Evolutionary conservation across 139 green algal species (phyloP).

Genomic region (Mesostigma viride): DNA sequence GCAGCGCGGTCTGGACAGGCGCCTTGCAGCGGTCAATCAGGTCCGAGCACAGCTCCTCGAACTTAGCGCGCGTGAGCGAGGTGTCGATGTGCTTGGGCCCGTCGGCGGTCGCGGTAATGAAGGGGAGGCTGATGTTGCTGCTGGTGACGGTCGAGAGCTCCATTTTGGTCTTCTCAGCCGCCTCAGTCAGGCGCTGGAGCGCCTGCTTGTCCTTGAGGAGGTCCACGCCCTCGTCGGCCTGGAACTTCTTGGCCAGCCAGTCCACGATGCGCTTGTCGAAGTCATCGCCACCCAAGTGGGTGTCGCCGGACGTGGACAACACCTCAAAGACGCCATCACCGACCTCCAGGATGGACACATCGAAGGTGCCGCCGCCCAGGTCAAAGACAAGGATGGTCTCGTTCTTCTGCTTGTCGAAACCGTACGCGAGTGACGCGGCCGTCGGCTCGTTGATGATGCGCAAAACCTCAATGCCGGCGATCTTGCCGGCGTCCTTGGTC

Average conservation of each 20-base stretch:
- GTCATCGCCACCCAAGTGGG: conserved; percentile 96
- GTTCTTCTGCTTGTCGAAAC: conserved; percentile 93
- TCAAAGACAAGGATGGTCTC: conserved; percentile 99
- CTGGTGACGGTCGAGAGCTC: conserved; percentile 74
- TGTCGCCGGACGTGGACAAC: conserved; percentile 92
- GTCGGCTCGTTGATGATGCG: conserved; percentile 99
- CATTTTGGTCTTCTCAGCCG: conserved; percentile 99
- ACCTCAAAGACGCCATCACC: conserved; percentile 99
- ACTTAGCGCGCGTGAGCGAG: conserved; percentile 67
- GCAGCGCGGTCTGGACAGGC: conserved; percentile 83
- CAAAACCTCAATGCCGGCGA: conserved; percentile 93
- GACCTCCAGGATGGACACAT: conserved; percentile 83
- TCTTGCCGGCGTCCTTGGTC: conserved; percentile 81
- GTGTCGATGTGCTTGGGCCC: conserved; percentile 99
- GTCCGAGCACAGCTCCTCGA: conserved; percentile 91
- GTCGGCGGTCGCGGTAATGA: conserved; percentile 97
- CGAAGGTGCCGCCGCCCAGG: conserved; percentile 96
- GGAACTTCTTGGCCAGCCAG: conserved; percentile 87
- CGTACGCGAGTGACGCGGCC: conserved; percentile 92
- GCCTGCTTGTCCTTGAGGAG: conserved; percentile 88
- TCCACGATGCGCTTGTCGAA: conserved; percentile 99
- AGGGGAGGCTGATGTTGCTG: conserved; percentile 88
- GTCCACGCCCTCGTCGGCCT: conserved; percentile 84
- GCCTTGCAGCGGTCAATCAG: conserved; percentile 67
- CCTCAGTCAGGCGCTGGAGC: conserved; percentile 73